Conservation (phyloP, 805 yeast genomes). For the Barnettozyma sucrosica region DNA sequence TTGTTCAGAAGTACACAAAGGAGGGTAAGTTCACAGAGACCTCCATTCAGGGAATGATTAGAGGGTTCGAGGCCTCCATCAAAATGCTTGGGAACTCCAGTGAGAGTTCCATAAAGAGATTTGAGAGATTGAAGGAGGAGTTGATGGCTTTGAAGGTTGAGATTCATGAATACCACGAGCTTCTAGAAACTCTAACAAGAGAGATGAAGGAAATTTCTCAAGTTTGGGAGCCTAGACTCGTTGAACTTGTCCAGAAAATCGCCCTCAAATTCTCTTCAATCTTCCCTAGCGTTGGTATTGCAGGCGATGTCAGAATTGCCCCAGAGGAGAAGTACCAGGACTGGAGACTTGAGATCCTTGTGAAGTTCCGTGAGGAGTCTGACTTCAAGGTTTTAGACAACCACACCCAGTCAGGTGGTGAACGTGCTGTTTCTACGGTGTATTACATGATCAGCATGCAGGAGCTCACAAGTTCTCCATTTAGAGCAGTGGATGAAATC, state of each 20-base stretch:
- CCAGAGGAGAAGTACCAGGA: constrained; percentile 50
- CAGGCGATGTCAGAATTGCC: constrained; percentile 68
- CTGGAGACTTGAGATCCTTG: constrained; percentile 82
- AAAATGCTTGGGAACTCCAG: constrained; percentile 31
- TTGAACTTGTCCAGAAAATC: constrained; percentile 45
- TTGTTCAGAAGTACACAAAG: constrained; percentile 35
- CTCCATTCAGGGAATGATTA: constrained; percentile 35
- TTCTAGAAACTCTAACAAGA: constrained; percentile 26
- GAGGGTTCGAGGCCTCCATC: constrained; percentile 42
- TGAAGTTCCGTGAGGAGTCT: constrained; percentile 76
- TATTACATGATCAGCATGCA: constrained; percentile 87
- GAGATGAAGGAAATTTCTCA: constrained; percentile 35
- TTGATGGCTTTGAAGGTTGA: constrained; percentile 19
- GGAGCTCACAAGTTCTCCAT: constrained; percentile 82
- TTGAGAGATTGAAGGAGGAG: constrained; percentile 26
- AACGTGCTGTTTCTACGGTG: constrained; percentile 91
- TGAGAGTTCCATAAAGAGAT: constrained; percentile 31
- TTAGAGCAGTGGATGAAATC: constrained; percentile 94
- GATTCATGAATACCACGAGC: constrained; percentile 20
- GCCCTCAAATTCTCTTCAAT: constrained; percentile 60
- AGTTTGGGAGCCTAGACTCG: constrained; percentile 60
- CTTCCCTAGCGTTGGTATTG: constrained; percentile 74
- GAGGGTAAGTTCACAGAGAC: constrained; percentile 33
- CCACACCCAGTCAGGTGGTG: constrained; percentile 97
- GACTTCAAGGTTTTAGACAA: constrained; percentile 67